Base-by-base conservation (phyloP, 306 rosid genomes). In the Clitoria ternatea region DNA sequence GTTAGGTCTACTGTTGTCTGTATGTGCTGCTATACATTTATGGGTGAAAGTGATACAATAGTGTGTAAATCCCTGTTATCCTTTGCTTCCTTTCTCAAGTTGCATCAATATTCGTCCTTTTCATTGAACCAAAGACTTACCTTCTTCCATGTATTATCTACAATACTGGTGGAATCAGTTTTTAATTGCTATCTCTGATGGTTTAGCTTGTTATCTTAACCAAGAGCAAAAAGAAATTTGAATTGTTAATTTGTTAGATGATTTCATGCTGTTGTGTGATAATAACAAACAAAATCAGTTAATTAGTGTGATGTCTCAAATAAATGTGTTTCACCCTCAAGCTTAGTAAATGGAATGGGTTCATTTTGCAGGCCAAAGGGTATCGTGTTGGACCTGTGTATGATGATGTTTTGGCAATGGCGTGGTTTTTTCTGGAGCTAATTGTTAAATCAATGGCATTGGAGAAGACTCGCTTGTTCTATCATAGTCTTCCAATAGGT, bases 331-430 rank as follows among this genome's bases (percentile, higher is more conserved):
- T 64, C 36, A 40, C 36, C 65, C 19, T 42, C 71, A 24, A 36
- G 42, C 26, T 11, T 50, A 69, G 56, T 85, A 2, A 71, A 26
- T 57, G 40, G 9, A 69, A 37, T 67, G 70, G 18, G 37, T 62
- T 76, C 45, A 22, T 70, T 77, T 62, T 89, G 85, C 85, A 94
- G 99, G 99, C 99, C 66, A 94, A 94, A 86, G 99, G 99, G 56
- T 94, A 94, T 72, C 99, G 99, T 68, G 99, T 94, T 76, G 99
- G 99, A 72, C 99, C 99, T 24, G 99, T 94, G 17, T 94, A 94
- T 73, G 99, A 90, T 83, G 99, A 94, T 80, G 97, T 94, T 82
- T 80, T 94, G 82, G 97, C 99, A 60, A 94, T 94, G 99, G 95
- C 96, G 39, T 94, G 99, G 99, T 91, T 94, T 82, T 94, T 94